Conservation (phyloP, 768 basidiomycete genomes). For the Russula compacta region DNA sequence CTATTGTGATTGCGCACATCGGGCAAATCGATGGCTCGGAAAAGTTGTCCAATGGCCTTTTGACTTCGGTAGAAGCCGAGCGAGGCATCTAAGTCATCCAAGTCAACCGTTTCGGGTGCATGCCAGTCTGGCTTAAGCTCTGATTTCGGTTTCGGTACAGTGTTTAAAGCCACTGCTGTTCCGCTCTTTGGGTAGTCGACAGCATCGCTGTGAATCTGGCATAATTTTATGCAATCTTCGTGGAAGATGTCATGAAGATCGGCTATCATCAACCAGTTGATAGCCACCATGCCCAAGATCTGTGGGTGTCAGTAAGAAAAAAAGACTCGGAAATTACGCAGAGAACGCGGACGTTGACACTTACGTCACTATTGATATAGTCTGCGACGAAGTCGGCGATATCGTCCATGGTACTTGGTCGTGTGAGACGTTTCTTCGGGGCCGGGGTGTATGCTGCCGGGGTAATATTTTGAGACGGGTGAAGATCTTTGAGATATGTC, state of each 20-base stretch:
- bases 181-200: slow-evolving; percentile 57
- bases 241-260: slow-evolving; percentile 48
- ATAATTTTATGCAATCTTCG: slow-evolving; percentile 41
- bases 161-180: slow-evolving; percentile 24
- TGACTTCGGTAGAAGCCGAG: slow-evolving; percentile 41
- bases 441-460: slow-evolving; percentile 47
- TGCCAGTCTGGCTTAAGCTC: slow-evolving; percentile 51
- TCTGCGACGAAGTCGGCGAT: slow-evolving; percentile 64
- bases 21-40: slow-evolving; percentile 50
- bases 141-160: slow-evolving; percentile 38
- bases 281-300: slow-evolving; percentile 54
- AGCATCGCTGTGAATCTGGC: slow-evolving; percentile 51
- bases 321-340: background rate
- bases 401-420: slow-evolving; percentile 49
- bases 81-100: background rate
- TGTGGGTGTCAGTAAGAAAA: slow-evolving; percentile 18
- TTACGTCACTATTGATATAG: slow-evolving; percentile 50
- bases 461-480: slow-evolving; percentile 21
- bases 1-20: slow-evolving; percentile 20
- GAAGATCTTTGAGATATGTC: slow-evolving; percentile 20
- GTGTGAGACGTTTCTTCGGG: slow-evolving; percentile 34
- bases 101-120: slow-evolving; percentile 47
- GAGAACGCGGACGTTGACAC: background rate
- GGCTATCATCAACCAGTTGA: slow-evolving; percentile 56
- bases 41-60: slow-evolving; percentile 52